Percentiles rank a stretch among this genome's conserved stretches.
Evolutionary conservation across 2,329 filamentous ascomycete species (phyloP).

Genomic region (Teratosphaeria gauchensis): DNA sequence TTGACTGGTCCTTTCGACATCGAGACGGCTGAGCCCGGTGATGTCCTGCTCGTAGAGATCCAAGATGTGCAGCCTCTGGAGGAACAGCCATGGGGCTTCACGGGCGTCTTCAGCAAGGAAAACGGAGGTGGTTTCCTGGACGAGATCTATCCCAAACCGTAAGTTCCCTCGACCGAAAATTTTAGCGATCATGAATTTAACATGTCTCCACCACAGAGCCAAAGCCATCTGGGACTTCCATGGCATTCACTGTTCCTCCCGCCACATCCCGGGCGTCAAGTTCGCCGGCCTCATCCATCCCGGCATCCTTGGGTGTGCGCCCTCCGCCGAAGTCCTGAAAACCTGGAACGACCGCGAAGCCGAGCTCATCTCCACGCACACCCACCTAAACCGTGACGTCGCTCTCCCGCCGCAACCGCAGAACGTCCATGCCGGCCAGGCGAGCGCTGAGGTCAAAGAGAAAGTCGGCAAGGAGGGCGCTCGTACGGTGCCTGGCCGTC

Average conservation of each 20-base stretch:
- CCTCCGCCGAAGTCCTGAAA: conserved; percentile 64
- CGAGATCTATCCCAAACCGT: conserved; percentile 76
- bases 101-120: conserved; percentile 65
- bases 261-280: conserved; percentile 78
- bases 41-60: conserved; percentile 78
- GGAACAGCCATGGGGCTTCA: conserved; percentile 83
- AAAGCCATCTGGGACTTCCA: conserved; percentile 72
- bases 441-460: conserved; percentile 45
- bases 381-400: conserved; percentile 58
- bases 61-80: conserved; percentile 86
- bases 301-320: conserved; percentile 82
- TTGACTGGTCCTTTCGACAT: conserved; percentile 84
- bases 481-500: conserved; percentile 71
- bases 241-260: conserved; percentile 70
- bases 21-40: conserved; percentile 72
- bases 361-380: conserved; percentile 62
- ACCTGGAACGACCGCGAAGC: conserved; percentile 79
- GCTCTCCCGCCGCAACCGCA: conserved; percentile 64
- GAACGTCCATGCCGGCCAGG: conserved; percentile 65
- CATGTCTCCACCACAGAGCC: conserved; percentile 40
- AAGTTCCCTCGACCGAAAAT: conserved; percentile 21
- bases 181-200: too few relatives aligned
- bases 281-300: conserved; percentile 84
- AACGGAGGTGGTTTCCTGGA: conserved; percentile 88
- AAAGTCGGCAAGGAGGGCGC: conserved; percentile 71